Conservation (phyloP, 2,329 filamentous ascomycete genomes). For the Epichloe brachyelytri region DNA sequence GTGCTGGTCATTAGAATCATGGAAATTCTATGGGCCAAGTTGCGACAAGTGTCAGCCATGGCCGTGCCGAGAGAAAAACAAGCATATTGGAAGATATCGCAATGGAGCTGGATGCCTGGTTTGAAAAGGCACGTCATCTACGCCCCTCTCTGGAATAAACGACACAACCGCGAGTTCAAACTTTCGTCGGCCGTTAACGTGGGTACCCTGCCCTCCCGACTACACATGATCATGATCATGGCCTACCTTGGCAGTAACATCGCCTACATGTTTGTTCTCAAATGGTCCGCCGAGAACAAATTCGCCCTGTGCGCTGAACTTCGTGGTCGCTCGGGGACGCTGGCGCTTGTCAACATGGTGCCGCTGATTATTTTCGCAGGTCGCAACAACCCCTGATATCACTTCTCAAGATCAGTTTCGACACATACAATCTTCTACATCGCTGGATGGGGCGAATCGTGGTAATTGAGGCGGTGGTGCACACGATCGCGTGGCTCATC, state of each 20-base stretch:
- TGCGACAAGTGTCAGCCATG: conserved; percentile 49
- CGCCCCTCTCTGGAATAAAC: conserved; percentile 50
- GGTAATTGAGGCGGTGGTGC: conserved; percentile 52
- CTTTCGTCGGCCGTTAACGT: conserved; percentile 46
- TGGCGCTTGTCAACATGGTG: conserved; percentile 83
- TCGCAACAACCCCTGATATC: conserved; percentile 83
- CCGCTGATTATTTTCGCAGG: conserved; percentile 80
- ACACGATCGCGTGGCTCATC: conserved; percentile 61
- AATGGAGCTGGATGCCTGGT: conserved; percentile 47
- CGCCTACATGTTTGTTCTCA: conserved; percentile 47
- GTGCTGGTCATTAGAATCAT: conserved; percentile 40
- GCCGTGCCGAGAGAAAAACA: conserved; percentile 37
- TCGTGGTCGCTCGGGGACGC: conserved; percentile 70
- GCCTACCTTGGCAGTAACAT: conserved; percentile 48
- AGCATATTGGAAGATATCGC: conserved; percentile 43
- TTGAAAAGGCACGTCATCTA: conserved; percentile 49
- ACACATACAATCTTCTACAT: conserved; percentile 73
- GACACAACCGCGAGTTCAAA: conserved; percentile 54
- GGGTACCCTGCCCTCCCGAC: conserved; percentile 51
- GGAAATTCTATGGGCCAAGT: conserved; percentile 41
- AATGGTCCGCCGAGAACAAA: conserved; percentile 44
- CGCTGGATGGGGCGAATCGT: conserved; percentile 69
- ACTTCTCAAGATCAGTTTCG: conserved; percentile 77
- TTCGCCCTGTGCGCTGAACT: conserved; percentile 66
- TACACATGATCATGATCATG: conserved; percentile 45